Base-by-base conservation (phyloP, 1,284 basidiomycete species). In the Trametes hirsuta region DNA sequence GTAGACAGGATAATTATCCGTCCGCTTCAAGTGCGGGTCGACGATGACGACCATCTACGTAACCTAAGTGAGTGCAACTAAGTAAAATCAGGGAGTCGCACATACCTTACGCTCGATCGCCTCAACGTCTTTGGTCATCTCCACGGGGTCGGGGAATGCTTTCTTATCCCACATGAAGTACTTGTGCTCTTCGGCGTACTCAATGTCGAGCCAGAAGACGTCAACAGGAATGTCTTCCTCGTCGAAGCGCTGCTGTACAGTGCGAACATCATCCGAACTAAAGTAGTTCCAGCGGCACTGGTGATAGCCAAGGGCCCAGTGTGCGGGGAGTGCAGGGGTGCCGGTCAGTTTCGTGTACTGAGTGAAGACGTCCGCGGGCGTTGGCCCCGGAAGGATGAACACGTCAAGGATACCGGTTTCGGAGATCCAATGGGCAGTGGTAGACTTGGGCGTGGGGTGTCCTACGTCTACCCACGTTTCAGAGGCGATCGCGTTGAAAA, bases 281-380 rank as follows among this genome's bases (percentile, higher is more conserved):
- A 97, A 83, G 72, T 99, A 99, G 76, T 99, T 99, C 97, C 97
- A 99, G 47, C 97, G 83, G 75, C 95, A 98, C 74, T 99, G 97
- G 76, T 99, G 97, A 73, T 99, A 97, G 0, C 90, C 97, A 53
- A 98, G 83, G 30, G 94, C 87, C 86, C 95, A 98, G 49, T 93
- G 86, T 3, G 95, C 90, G 0, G 97, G 97, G 15, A 99, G 80
- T 1, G 90, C 87, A 0, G 93, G 88, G 0, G 91, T 86, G 2
- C 97, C 97, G 0, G 95, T 97, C 36, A 98, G 82, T 22, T 80
- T 74, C 0, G 94, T 84, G 73, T 96, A 98, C 71, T 97, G 94
- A 50, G 82, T 82, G 75, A 98, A 95, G 45, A 98, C 83, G 8
- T 90, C 87, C 10, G 83, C 77, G 0, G 94, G 88, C 0, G 87